These are phyloP conservation scores for Botrytis hyacinthi DNA, from an alignment of 2,329 filamentous ascomycete species.

Conservation along the genomic window DNA sequence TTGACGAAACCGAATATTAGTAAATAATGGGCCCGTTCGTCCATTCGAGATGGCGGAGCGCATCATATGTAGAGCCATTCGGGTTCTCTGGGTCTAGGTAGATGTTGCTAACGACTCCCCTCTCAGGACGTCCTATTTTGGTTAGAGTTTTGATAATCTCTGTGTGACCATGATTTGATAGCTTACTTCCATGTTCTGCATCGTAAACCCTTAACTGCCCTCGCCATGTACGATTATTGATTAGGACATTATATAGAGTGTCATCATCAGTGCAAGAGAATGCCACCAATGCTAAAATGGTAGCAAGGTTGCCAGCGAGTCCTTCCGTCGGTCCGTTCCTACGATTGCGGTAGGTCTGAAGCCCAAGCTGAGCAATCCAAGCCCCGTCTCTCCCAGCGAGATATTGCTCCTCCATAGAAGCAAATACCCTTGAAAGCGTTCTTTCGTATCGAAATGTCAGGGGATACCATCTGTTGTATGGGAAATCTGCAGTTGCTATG, in stretches of 20 bases:
- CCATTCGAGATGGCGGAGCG: constrained; percentile 28
- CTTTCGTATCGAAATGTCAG: constrained; percentile 25
- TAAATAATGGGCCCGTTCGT: constrained; percentile 7
- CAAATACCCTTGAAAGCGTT: constrained; percentile 21
- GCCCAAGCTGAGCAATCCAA: constrained; percentile 28
- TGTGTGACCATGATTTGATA: not conserved
- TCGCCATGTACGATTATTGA: constrained; percentile 26
- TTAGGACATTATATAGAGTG: constrained; percentile 23
- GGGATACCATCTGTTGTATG: constrained; percentile 27
- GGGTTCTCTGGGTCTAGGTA: constrained; percentile 34
- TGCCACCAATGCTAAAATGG: constrained; percentile 32
- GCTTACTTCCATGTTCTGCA: constrained; percentile 27
- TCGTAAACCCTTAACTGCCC: constrained; percentile 26
- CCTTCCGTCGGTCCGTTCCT: constrained; percentile 8
- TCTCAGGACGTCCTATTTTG: constrained; percentile 21
- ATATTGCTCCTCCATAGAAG: constrained; percentile 16
- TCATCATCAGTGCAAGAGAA: constrained; percentile 27
- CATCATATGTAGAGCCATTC: constrained; percentile 25
- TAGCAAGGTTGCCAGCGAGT: constrained; percentile 29
- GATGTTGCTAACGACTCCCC: constrained; percentile 33
- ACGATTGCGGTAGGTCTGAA: constrained; percentile 19
- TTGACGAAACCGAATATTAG: not conserved
- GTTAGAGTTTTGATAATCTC: not conserved
- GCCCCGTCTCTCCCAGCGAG: constrained; percentile 21
- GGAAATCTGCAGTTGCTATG: constrained; percentile 14